These are phyloP conservation scores for Neurospora cerealis DNA, from an alignment of 495 filamentous ascomycete genomes.

Conservation along the genomic window DNA sequence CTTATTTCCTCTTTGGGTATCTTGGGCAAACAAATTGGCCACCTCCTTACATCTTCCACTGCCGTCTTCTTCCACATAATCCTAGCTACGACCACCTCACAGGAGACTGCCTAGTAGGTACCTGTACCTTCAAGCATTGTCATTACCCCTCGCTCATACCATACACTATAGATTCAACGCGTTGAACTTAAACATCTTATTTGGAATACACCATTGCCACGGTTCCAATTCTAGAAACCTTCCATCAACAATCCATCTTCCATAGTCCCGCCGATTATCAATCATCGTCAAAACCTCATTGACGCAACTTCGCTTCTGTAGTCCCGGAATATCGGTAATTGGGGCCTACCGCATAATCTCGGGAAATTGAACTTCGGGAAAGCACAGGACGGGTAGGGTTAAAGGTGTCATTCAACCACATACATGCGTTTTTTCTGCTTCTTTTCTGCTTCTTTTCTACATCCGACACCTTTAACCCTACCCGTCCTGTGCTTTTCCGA, in stretches of 20 bases:
- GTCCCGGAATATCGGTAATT: neutral
- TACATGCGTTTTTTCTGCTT: no score
- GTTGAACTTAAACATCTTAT: neutral
- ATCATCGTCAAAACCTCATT: neutral
- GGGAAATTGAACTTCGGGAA: no score
- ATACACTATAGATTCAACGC: neutral
- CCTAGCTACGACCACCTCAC: neutral
- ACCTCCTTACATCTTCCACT: neutral
- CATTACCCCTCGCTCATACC: no score
- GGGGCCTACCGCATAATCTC: no score
- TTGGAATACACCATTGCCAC: neutral
- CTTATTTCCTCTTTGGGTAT: neutral
- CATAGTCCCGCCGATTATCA: neutral
- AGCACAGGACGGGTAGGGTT: no score
- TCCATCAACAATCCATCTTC: neutral
- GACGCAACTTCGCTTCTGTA: neutral
- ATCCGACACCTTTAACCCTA: no score
- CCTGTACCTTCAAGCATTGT: no score
- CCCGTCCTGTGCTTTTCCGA: no score
- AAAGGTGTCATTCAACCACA: no score
- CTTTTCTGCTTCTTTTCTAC: no score
- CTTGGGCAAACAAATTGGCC: neutral
- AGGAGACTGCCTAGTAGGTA: neutral
- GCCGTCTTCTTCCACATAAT: neutral
- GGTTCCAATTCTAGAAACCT: neutral